Evolutionary conservation across 495 filamentous ascomycete genomes (phyloP).

Genomic region (Penicillium silybi): DNA sequence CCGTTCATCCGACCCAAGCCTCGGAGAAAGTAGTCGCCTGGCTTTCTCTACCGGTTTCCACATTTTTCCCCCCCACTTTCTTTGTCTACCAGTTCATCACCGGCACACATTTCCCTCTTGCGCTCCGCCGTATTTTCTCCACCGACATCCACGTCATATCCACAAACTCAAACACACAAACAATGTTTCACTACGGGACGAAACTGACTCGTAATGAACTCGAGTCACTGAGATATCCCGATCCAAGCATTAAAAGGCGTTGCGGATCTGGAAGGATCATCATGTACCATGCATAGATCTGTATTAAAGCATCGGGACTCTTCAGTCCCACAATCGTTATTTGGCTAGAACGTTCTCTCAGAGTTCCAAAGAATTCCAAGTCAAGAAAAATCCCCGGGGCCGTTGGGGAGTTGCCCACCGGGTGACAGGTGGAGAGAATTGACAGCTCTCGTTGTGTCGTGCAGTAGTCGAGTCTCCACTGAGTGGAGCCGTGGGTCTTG

Average conservation of each 20-base stretch:
- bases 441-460: constrained; percentile 7
- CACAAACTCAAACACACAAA: background rate
- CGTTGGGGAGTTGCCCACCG: background rate
- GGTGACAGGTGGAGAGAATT: constrained; percentile 1
- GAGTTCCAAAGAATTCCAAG: background rate
- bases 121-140: background rate
- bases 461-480: background rate
- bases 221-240: constrained; percentile 1
- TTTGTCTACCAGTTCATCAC: background rate
- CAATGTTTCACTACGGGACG: background rate
- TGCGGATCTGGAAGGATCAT: background rate
- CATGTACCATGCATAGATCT: constrained; percentile 6
- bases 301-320: background rate
- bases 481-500: too few species aligned
- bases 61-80: background rate
- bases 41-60: background rate
- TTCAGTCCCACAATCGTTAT: background rate
- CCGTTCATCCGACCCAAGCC: constrained; percentile 52
- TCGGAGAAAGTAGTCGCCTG: constrained; percentile 21
- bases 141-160: background rate
- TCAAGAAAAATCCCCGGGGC: background rate
- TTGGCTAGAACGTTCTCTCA: background rate
- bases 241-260: constrained; percentile 18
- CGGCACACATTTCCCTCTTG: background rate
- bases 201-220: constrained; percentile 4